Conservation (phyloP, 176 grass and related monocot species). For the Pontederia crassipes region DNA sequence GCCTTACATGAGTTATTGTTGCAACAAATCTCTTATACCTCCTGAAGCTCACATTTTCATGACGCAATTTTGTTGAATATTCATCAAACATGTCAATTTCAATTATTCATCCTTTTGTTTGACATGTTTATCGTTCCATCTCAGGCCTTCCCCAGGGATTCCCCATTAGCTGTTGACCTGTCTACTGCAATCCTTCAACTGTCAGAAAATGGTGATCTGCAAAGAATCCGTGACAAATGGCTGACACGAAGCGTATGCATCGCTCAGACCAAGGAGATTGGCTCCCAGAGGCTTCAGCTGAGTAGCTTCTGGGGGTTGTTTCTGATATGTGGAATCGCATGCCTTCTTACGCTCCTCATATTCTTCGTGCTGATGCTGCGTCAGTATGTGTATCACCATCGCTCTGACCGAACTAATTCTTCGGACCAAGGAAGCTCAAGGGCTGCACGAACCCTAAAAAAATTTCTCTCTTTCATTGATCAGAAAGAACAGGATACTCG, state of each 20-base stretch:
- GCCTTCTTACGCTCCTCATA: constrained; percentile 30
- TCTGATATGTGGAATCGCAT: constrained; percentile 57
- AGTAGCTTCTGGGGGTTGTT: constrained; percentile 84
- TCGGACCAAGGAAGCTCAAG: not conserved
- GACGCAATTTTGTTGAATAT: not conserved
- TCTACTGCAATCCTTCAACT: constrained; percentile 81
- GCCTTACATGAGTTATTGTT: not conserved
- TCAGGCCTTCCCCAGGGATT: constrained; percentile 89
- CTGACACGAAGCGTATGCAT: constrained; percentile 28
- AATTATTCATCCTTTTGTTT: not conserved
- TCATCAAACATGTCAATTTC: not conserved
- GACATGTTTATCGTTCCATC: constrained; percentile 10
- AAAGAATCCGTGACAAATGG: constrained; percentile 75
- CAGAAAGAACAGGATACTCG: constrained; percentile 1
- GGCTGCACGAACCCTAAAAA: not conserved
- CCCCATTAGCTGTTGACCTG: constrained; percentile 61
- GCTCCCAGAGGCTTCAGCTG: constrained; percentile 40
- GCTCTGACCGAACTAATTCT: not conserved
- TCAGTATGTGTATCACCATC: not conserved
- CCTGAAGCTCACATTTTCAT: not conserved
- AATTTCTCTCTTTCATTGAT: constrained; percentile 12
- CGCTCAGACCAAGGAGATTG: constrained; percentile 30
- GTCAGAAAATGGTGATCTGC: constrained; percentile 75
- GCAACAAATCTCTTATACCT: not conserved
- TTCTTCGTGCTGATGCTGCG: constrained; percentile 19